Conservation (phyloP, 768 basidiomycete genomes). For the Phallus indusiatus region DNA sequence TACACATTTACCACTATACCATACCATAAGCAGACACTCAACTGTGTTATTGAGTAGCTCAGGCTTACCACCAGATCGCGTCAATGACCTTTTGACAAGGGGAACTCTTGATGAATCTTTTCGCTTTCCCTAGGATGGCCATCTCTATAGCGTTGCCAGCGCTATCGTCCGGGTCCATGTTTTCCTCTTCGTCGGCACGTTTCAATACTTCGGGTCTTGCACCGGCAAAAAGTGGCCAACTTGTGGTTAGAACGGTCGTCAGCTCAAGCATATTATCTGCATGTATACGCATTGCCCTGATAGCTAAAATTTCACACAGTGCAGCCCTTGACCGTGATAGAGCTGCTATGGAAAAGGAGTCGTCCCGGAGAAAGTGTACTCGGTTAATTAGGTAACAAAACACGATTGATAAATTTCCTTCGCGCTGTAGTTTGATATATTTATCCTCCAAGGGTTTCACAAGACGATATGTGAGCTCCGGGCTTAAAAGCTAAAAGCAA, state of each 20-base stretch:
- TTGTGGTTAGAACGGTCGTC: conserved; percentile 62
- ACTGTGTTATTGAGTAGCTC: background rate
- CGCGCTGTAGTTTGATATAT: conserved; percentile 60
- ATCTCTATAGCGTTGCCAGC: conserved; percentile 91
- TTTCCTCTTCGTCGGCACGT: conserved; percentile 51
- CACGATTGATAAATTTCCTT: conserved; percentile 73
- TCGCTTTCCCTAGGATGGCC: conserved; percentile 81
- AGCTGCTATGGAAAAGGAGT: conserved; percentile 56
- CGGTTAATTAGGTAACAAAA: conserved; percentile 87
- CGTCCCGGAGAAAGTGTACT: conserved; percentile 75
- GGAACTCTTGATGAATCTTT: conserved; percentile 81
- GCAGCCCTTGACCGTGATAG: conserved; percentile 68
- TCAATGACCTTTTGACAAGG: conserved; percentile 88
- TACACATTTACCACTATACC: conserved; percentile 74
- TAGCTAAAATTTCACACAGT: conserved; percentile 87
- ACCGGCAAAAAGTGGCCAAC: conserved; percentile 74
- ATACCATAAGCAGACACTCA: background rate
- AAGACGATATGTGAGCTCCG: conserved; percentile 87
- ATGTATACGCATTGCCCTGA: conserved; percentile 63
- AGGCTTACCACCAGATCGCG: conserved; percentile 62
- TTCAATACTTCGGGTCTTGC: conserved; percentile 51
- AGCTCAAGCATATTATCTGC: conserved; percentile 61
- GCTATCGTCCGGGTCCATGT: conserved; percentile 55
- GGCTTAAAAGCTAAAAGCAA: conserved; percentile 53
- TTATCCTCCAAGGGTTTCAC: conserved; percentile 83